Percentiles rank a stretch among this genome's conserved stretches.
phyloP scores from a whole-genome alignment of 2,329 filamentous ascomycete species.

The Penicillium sp. region DNA sequence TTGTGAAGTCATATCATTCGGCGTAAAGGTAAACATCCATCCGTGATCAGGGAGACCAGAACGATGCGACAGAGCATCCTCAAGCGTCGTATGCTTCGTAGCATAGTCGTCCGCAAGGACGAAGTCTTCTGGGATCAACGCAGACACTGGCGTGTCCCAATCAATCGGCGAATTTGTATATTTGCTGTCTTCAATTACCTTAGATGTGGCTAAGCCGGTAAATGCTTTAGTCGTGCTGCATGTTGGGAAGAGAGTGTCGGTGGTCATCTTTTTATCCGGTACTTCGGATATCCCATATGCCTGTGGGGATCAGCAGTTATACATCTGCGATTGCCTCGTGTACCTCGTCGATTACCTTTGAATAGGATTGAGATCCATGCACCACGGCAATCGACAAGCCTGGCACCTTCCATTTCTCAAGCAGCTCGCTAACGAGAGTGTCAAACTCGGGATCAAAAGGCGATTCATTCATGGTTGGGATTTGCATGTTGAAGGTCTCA shows the following conservation, averaged over 20 bases:
- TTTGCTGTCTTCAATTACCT: slow-evolving; percentile 26
- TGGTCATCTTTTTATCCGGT: slow-evolving; percentile 28
- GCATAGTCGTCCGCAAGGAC: slow-evolving; percentile 32
- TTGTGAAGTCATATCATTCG: slow-evolving; percentile 8
- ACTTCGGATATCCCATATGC: slow-evolving; percentile 34
- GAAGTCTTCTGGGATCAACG: slow-evolving; percentile 41
- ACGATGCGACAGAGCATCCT: slow-evolving; percentile 41
- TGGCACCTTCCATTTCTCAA: slow-evolving; percentile 35
- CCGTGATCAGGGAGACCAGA: slow-evolving; percentile 32
- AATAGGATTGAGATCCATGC: slow-evolving; percentile 28
- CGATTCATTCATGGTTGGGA: neutral
- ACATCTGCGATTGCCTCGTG: neutral
- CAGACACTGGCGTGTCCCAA: slow-evolving; percentile 43
- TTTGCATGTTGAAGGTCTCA: neutral
- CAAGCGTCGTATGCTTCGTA: slow-evolving; percentile 34
- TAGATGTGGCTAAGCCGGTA: slow-evolving; percentile 27
- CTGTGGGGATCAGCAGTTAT: slow-evolving; percentile 13
- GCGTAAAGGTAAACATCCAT: slow-evolving; percentile 2
- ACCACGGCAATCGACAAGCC: slow-evolving; percentile 35
- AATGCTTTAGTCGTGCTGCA: slow-evolving; percentile 37
- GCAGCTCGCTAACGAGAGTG: slow-evolving; percentile 19
- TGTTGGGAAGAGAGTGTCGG: slow-evolving; percentile 28
- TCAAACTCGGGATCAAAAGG: slow-evolving; percentile 25
- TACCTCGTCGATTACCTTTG: slow-evolving; percentile 23
- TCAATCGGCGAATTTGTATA: slow-evolving; percentile 22